These are phyloP conservation scores for Talaromyces sp. DNA, from an alignment of 2,329 filamentous ascomycete genomes.

Conservation along the genomic window DNA sequence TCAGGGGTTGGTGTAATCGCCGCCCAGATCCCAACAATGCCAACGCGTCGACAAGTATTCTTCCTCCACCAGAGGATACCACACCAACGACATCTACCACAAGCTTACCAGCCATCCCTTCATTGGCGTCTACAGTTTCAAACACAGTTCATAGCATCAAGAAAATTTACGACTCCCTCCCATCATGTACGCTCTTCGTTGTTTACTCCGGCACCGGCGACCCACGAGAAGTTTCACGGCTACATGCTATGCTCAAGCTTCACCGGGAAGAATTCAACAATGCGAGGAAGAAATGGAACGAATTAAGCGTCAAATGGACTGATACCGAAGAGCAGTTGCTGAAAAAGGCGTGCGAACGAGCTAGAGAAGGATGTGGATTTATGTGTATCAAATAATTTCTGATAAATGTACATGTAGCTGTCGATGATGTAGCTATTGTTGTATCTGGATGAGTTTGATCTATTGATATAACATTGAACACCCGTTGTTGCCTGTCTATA, in stretches of 20 bases:
- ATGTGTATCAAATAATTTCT: constrained; percentile 50
- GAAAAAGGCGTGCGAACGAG: constrained; percentile 50
- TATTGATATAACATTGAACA: not conserved
- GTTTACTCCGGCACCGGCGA: constrained; percentile 62
- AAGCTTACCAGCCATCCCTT: not conserved
- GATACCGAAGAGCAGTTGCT: constrained; percentile 59
- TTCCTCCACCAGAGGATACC: constrained; percentile 22
- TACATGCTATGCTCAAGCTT: constrained; percentile 52
- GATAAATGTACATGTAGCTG: not conserved
- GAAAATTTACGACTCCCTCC: constrained; percentile 51
- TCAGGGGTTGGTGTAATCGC: constrained; percentile 56
- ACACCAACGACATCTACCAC: constrained; percentile 3
- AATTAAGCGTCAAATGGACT: constrained; percentile 60
- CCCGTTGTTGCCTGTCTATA: not conserved
- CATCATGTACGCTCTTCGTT: constrained; percentile 56
- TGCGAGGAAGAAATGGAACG: constrained; percentile 57
- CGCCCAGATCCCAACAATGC: constrained; percentile 43
- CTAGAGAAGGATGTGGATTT: constrained; percentile 56
- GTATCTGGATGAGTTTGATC: not conserved
- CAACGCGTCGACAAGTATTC: constrained; percentile 29
- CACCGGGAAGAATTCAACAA: constrained; percentile 54
- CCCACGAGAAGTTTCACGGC: constrained; percentile 50
- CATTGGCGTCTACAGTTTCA: constrained; percentile 43
- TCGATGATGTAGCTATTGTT: not conserved
- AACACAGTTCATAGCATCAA: constrained; percentile 49